phyloP scores from a whole-genome alignment of 176 grass and related monocot genomes.

The Oryza punctata region DNA sequence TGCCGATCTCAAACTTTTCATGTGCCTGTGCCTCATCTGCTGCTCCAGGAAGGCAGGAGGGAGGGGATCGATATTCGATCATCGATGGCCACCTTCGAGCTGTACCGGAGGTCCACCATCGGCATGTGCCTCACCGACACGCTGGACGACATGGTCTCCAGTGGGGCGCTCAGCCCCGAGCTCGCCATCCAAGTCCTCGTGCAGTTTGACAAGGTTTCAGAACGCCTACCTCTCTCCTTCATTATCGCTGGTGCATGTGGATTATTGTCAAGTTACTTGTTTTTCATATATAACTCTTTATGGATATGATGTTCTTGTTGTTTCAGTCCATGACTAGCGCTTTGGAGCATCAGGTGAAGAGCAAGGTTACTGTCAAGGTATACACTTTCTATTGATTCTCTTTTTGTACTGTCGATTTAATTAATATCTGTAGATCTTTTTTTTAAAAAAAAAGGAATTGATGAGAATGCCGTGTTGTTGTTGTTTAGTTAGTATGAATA shows the following conservation, averaged over 20 bases:
- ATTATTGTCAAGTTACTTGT: neutral
- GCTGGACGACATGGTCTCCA: slow-evolving; percentile 81
- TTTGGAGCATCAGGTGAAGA: slow-evolving; percentile 76
- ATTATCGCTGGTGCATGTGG: neutral
- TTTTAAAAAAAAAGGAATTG: neutral
- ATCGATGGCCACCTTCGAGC: slow-evolving; percentile 83
- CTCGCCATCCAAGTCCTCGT: slow-evolving; percentile 85
- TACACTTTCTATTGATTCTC: neutral
- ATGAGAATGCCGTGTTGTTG: neutral
- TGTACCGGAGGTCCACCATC: slow-evolving; percentile 77
- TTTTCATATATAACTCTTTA: neutral
- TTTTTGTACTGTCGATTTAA: neutral
- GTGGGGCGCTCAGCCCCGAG: slow-evolving; percentile 60
- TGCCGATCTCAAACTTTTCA: neutral
- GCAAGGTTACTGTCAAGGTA: slow-evolving; percentile 79
- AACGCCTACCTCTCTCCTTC: neutral
- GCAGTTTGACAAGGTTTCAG: slow-evolving; percentile 86
- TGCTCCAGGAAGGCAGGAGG: no score
- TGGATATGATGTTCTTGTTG: slow-evolving; percentile 46
- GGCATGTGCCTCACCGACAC: slow-evolving; percentile 76
- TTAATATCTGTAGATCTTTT: neutral
- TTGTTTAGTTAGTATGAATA: neutral
- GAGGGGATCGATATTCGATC: neutral
- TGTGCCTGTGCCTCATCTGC: neutral
- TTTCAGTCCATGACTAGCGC: slow-evolving; percentile 74